A percentile compares a stretch with the other conserved stretches of the same genome.
Evolutionary conservation across 176 grass and related monocot species (phyloP).

Genomic region (Oryza meridionalis): DNA sequence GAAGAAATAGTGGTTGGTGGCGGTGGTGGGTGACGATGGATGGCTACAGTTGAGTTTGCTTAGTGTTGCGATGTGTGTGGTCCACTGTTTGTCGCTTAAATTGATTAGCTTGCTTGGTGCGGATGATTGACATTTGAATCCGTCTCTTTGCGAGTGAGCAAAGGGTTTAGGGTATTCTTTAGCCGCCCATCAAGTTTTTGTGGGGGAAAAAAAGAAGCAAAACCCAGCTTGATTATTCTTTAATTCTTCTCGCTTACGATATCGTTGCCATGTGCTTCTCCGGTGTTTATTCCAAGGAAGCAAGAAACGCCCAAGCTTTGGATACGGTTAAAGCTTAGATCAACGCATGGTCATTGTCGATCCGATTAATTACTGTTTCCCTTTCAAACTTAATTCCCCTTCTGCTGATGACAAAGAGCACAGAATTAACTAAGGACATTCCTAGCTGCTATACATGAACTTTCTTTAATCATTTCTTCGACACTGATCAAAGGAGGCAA

Average conservation of each 20-base stretch:
- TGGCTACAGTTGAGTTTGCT: slow-evolving; percentile 31
- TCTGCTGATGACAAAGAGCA: neutral
- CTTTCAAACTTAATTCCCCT: neutral
- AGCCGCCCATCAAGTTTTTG: slow-evolving; percentile 5
- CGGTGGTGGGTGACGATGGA: slow-evolving; percentile 47
- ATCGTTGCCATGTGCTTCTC: slow-evolving; percentile 25
- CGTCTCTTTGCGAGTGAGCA: slow-evolving; percentile 16
- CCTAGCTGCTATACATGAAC: neutral
- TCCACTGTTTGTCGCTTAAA: slow-evolving; percentile 22
- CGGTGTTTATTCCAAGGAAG: slow-evolving; percentile 13
- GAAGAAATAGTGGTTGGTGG: slow-evolving; percentile 39
- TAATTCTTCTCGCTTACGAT: slow-evolving; percentile 3
- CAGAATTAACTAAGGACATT: neutral
- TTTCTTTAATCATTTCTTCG: neutral
- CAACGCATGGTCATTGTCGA: neutral
- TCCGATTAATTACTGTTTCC: slow-evolving; percentile 23
- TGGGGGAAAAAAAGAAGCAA: neutral
- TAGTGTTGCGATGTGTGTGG: slow-evolving; percentile 25
- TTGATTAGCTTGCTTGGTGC: slow-evolving; percentile 31
- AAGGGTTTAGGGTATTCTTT: neutral
- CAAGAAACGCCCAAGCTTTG: neutral
- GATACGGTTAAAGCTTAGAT: neutral
- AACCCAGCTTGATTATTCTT: neutral
- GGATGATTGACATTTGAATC: slow-evolving; percentile 56
- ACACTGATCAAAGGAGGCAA: neutral